phyloP scores from a whole-genome alignment of 140 eudicot species.

The Oenanthe javanica region DNA sequence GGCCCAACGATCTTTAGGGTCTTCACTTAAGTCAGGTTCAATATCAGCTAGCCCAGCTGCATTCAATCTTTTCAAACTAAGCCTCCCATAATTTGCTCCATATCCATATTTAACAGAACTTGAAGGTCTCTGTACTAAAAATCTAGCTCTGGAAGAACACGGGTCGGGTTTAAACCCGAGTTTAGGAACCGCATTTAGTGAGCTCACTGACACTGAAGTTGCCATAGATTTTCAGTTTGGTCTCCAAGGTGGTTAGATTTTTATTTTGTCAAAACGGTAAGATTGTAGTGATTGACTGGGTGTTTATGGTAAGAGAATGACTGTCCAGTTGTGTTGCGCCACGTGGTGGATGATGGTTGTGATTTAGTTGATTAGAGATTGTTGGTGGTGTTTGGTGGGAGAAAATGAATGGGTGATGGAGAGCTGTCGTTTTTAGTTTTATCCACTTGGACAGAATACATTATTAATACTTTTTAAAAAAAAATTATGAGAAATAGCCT shows the following conservation, averaged over 20 bases:
- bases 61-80: conserved; percentile 34
- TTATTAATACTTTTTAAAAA: no score
- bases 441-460: background rate
- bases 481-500: no score
- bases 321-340: background rate
- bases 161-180: background rate
- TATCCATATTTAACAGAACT: conserved; percentile 3
- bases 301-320: background rate
- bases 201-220: conserved; percentile 21
- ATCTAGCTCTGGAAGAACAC: conserved; percentile 11
- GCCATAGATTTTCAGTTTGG: conserved; percentile 13
- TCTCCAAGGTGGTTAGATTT: background rate
- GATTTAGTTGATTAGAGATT: background rate
- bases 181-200: conserved; percentile 24
- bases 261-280: background rate
- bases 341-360: background rate
- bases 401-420: background rate
- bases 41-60: conserved; percentile 70
- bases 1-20: conserved; percentile 67
- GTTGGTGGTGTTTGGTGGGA: background rate
- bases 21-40: conserved; percentile 87
- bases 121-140: background rate
- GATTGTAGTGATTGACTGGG: background rate
- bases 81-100: conserved; percentile 10
- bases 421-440: background rate